phyloP scores from a whole-genome alignment of 2,329 filamentous ascomycete species.

The Drechslera avenae region DNA sequence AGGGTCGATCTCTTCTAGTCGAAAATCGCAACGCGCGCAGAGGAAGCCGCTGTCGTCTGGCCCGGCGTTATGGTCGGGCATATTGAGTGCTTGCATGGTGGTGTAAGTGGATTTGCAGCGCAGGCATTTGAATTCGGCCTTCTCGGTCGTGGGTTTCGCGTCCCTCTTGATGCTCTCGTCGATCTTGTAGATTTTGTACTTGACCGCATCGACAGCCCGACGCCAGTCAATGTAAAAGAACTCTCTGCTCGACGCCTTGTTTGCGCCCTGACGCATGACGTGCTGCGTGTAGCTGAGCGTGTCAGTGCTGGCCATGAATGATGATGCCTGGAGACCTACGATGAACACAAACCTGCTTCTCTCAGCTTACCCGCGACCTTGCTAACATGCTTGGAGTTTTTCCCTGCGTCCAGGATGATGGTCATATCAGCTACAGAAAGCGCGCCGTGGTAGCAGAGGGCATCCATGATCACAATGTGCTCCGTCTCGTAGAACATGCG shows the following conservation, averaged over 20 bases:
- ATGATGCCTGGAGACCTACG: slow-evolving; percentile 59
- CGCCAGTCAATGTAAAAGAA: slow-evolving; percentile 99
- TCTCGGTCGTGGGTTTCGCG: slow-evolving; percentile 76
- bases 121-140: slow-evolving; percentile 88
- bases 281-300: slow-evolving; percentile 68
- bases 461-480: slow-evolving; percentile 81
- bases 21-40: slow-evolving; percentile 76
- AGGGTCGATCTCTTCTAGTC: slow-evolving; percentile 53
- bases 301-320: slow-evolving; percentile 19
- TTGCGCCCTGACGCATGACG: slow-evolving; percentile 79
- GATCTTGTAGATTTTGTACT: slow-evolving; percentile 87
- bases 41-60: slow-evolving; percentile 66
- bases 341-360: slow-evolving; percentile 82
- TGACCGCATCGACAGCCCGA: slow-evolving; percentile 92
- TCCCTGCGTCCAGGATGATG: slow-evolving; percentile 72
- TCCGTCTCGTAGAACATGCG: slow-evolving; percentile 87
- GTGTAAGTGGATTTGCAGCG: slow-evolving; percentile 87
- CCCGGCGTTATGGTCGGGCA: slow-evolving; percentile 61
- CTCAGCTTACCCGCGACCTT: slow-evolving; percentile 84
- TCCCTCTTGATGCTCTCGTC: slow-evolving; percentile 87
- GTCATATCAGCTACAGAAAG: slow-evolving; percentile 88
- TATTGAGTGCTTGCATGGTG: slow-evolving; percentile 84
- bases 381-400: slow-evolving; percentile 90
- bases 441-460: slow-evolving; percentile 75
- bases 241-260: slow-evolving; percentile 80